Base-by-base conservation (phyloP, 768 basidiomycete genomes). In the Russula emetica region DNA sequence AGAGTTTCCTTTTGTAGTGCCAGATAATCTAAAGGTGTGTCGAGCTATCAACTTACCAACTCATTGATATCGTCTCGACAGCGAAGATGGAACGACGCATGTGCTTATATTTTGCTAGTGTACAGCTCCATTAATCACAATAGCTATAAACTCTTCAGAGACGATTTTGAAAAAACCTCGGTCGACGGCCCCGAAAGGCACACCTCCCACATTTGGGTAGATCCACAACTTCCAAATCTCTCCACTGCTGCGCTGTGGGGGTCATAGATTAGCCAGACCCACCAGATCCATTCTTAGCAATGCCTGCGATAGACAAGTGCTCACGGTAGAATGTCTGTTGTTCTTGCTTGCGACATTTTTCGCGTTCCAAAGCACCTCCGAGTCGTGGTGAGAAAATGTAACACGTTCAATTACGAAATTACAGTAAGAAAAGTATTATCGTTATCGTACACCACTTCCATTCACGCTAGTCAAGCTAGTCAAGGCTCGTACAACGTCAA, bases 121-220 rank as follows among this genome's bases (percentile, higher is more conserved):
- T 9, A 5, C 30, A 10, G 11, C 9, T 9, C 16, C 55, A n/a
- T 49, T 52, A 56, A 47, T 55, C 45, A 8, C 22, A 32, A 16
- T 24, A 1, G n/a, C n/a, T 47, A 22, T 24, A 26, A 14, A 9
- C 22, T 11, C 22, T 13, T 50, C 2, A 14, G 6, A 8, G 36
- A 10, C 38, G 16, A 6, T 40, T 50, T 32, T 20, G n/a, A n/a
- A n/a, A 49, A 44, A 14, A 0, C 10, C 53, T 67, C 44, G 62
- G 59, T 52, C 58, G 56, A 32, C 28, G 36, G 16, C 66, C 66
- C 38, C 55, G 56, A 36, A 69, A 69, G 10, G 56, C 68, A 42
- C 60, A 64, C 36, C 68, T 60, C 38, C 53, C 60, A 58, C 67
- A 66, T 24, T 34, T n/a, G 32, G 68, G 62, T n/a, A 67, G 58